phyloP scores from a whole-genome alignment of 2,329 filamentous ascomycete genomes.

The Pseudopithomyces maydicus region DNA sequence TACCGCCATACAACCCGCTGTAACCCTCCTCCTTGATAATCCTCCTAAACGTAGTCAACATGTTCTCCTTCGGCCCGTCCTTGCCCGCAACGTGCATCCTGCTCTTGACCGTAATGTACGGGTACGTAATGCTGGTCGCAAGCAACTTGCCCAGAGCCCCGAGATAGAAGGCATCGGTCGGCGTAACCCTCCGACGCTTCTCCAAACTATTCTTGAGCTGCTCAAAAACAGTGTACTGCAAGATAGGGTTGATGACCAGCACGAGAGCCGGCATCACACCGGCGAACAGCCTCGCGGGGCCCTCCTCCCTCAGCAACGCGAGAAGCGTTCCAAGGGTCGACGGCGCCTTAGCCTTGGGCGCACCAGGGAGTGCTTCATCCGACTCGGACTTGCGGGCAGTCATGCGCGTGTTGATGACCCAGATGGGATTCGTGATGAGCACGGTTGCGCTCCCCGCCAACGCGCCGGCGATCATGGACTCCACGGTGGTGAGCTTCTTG shows the following conservation, averaged over 20 bases:
- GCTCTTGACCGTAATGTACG: conserved; percentile 98
- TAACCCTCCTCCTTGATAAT: conserved; percentile 93
- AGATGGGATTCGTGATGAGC: conserved; percentile 96
- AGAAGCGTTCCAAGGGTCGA: conserved; percentile 83
- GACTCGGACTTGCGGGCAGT: conserved; percentile 78
- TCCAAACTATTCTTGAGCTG: conserved; percentile 93
- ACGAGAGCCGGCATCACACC: conserved; percentile 92
- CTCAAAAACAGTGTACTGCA: conserved; percentile 99
- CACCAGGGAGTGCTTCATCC: conserved; percentile 46
- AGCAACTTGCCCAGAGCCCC: conserved; percentile 94
- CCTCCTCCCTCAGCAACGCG: conserved; percentile 81
- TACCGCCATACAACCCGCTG: conserved; percentile 88
- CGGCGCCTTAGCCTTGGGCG: conserved; percentile 60
- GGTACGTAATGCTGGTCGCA: conserved; percentile 92
- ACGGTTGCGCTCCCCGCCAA: conserved; percentile 94
- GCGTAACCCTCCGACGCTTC: conserved; percentile 76
- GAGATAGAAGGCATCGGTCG: conserved; percentile 85
- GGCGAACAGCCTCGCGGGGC: conserved; percentile 81
- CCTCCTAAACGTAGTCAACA: conserved; percentile 75
- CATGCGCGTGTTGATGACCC: conserved; percentile 98
- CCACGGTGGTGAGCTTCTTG: conserved; percentile 85
- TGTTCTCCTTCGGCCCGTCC: conserved; percentile 77
- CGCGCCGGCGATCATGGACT: conserved; percentile 94
- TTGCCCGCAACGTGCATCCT: conserved; percentile 89
- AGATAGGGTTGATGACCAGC: conserved; percentile 95